A percentile compares a stretch with the other conserved stretches of the same genome.
phyloP scores from a whole-genome alignment of 225 moss, liverwort and hornwort species.

The Bryoerythrophyllum caledonicum region DNA sequence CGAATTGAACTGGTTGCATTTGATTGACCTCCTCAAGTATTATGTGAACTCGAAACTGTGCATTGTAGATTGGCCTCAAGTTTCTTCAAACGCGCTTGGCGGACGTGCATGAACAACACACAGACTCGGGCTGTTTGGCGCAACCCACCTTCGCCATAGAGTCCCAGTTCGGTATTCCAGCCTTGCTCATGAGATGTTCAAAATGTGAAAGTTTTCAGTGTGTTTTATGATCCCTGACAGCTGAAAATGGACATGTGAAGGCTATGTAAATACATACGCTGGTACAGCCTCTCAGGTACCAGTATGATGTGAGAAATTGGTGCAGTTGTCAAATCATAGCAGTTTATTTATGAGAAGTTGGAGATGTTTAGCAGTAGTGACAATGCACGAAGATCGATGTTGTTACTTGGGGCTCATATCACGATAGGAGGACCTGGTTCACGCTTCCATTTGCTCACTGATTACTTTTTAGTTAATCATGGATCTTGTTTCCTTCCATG shows the following conservation, averaged over 20 bases:
- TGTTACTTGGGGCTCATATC: neutral
- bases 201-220: constrained; percentile 76
- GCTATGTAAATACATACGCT: constrained; percentile 31
- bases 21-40: neutral
- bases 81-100: constrained; percentile 73
- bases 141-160: constrained; percentile 73
- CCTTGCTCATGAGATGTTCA: constrained; percentile 88
- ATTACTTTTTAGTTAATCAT: neutral
- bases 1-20: neutral
- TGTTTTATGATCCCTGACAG: constrained; percentile 55
- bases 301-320: constrained; percentile 16
- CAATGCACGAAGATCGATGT: neutral
- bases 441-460: neutral
- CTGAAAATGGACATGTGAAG: neutral
- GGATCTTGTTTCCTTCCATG: neutral
- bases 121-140: constrained; percentile 62
- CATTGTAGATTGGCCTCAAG: constrained; percentile 82
- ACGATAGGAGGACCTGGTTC: neutral
- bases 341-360: neutral
- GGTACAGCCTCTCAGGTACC: constrained; percentile 21
- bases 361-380: neutral
- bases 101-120: constrained; percentile 79
- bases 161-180: constrained; percentile 75
- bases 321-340: neutral
- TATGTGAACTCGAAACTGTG: constrained; percentile 7